Evolutionary conservation across 352 stramenopile genomes (phyloP).

Genomic region (Pythium aristosporum): DNA sequence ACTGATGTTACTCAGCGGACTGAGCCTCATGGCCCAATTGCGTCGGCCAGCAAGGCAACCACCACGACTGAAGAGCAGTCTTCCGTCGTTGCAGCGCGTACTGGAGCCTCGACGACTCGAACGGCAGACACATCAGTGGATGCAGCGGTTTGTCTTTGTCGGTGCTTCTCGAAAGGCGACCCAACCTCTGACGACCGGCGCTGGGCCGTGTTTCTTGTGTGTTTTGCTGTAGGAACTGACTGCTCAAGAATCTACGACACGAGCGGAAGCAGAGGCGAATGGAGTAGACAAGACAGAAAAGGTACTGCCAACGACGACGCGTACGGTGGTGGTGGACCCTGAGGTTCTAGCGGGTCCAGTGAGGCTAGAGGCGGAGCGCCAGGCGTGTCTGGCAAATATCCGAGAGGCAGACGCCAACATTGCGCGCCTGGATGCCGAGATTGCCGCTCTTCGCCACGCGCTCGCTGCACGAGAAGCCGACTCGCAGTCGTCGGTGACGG

Average conservation of each 20-base stretch:
- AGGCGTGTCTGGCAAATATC: conserved; percentile 11
- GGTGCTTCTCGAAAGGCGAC: not conserved
- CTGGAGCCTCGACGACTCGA: not conserved
- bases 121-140: not conserved
- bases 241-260: not conserved
- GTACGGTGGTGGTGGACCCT: not conserved
- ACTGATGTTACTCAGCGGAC: not conserved
- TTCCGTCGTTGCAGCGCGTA: not conserved
- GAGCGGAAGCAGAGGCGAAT: not conserved
- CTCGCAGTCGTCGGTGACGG: not conserved
- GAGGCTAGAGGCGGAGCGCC: conserved; percentile 11
- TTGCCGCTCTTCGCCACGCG: conserved; percentile 22
- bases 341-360: conserved; percentile 3
- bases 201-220: conserved; percentile 1
- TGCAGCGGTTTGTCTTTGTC: conserved; percentile 16
- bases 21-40: not conserved
- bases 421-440: conserved; percentile 25
- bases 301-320: not conserved
- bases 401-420: conserved; percentile 23
- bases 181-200: conserved; percentile 1
- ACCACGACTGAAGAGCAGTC: not conserved
- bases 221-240: conserved; percentile 7
- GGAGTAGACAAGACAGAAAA: not conserved
- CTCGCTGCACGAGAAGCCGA: conserved; percentile 16
- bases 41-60: not conserved